Evolutionary conservation across 2,329 filamentous ascomycete species (phyloP), one percentile per base, ranked within the genome.

Genomic region (Colletotrichum orbiculare): DNA sequence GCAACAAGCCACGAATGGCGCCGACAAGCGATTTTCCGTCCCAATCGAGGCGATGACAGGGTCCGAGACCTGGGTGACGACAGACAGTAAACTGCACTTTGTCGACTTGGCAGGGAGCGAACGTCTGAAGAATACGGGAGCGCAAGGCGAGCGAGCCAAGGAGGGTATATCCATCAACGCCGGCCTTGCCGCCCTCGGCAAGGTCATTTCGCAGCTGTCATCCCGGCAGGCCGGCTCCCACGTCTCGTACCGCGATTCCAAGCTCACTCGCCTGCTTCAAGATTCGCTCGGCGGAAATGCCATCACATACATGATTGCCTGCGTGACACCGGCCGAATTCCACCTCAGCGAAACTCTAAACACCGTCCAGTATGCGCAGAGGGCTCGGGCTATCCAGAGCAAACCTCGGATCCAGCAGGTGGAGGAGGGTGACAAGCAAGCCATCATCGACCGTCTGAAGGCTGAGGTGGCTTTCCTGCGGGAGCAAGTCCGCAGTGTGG

Each of bases 281-380:
- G 96, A 99, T 78, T 99, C 96, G 0, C 85, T 99, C 6, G 96
- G 96, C 62, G 96, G 96, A 5, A 98, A 97, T 75, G 96, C 96
- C 41, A 97, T 97, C 75, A 99, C 96, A 1, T 99, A 98, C 80
- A 98, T 99, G 96, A 96, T 99, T 79, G 96, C 96, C 8, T 99
- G 96, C 79, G 94, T 99, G 37, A 99, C 95, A 1, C 95, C 94
- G 0, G 93, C 95, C 12, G 94, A 97, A 75, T 99, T 99, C 75
- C 96, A 99, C 76, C 83, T 99, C 48, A 98, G 94, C 79, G 96
- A 99, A 79, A 98, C 96, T 0, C 83, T 99, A 63, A 99, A 99
- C 76, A 99, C 96, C 0, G 93, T 99, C 25, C 92, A 97, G 76
- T 99, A 99, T 78, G 96, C 96, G 7, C 96, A 98, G 80, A 89